A percentile compares a stretch with the other conserved stretches of the same genome.
Evolutionary conservation across 345 rosid genomes (phyloP).

Genomic region (Noccaea bulbosa): DNA sequence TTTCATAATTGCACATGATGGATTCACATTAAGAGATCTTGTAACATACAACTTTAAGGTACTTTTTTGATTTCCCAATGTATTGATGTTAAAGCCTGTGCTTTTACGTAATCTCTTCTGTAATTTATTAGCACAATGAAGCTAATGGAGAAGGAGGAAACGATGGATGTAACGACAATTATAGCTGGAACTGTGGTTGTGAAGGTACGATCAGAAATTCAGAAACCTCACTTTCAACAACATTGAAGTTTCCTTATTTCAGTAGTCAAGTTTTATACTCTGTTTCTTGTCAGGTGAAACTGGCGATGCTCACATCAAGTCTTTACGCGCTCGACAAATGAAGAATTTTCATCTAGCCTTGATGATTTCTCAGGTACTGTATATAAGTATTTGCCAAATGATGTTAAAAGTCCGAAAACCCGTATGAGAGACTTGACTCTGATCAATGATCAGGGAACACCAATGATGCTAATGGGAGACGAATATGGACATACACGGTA

Average conservation of each 20-base stretch:
- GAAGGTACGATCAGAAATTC: slow-evolving; percentile 60
- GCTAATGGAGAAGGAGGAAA: slow-evolving; percentile 98
- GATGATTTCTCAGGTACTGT: slow-evolving; percentile 95
- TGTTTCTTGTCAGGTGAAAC: slow-evolving; percentile 70
- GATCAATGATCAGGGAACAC: slow-evolving; percentile 65
- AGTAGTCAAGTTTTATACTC: slow-evolving; percentile 11
- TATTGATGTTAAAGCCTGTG: slow-evolving; percentile 23
- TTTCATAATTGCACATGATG: slow-evolving; percentile 90
- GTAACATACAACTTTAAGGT: slow-evolving; percentile 90
- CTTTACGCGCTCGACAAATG: slow-evolving; percentile 84
- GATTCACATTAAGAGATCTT: slow-evolving; percentile 85
- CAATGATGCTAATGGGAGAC: slow-evolving; percentile 98
- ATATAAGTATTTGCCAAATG: slow-evolving; percentile 23
- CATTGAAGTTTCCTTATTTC: slow-evolving; percentile 3
- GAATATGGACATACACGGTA: slow-evolving; percentile 87
- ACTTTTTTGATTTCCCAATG: slow-evolving; percentile 33
- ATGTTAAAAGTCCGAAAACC: not conserved
- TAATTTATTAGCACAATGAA: slow-evolving; percentile 78
- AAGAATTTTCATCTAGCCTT: slow-evolving; percentile 89
- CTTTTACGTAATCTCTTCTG: slow-evolving; percentile 20
- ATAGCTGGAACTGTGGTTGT: slow-evolving; percentile 95
- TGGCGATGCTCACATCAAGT: slow-evolving; percentile 58
- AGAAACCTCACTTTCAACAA: not conserved
- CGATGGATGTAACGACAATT: slow-evolving; percentile 91
- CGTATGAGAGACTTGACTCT: slow-evolving; percentile 1